Conservation (phyloP, 345 rosid species). For the Aquilaria yunnanensis region DNA sequence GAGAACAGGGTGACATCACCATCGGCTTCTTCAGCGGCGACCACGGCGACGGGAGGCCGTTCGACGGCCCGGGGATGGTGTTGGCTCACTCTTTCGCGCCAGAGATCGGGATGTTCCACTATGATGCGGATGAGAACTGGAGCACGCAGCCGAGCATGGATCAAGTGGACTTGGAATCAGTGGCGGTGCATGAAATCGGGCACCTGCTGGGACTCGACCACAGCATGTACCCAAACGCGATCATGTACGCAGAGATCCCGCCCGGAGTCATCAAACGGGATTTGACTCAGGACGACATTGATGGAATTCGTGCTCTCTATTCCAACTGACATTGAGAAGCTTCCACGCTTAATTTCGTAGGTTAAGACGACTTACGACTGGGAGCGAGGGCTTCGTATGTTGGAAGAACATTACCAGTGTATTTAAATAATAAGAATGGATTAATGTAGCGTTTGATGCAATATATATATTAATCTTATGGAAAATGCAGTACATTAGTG, state of each 20-base stretch:
- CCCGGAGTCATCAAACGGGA: not conserved
- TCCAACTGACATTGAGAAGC: too few relatives aligned
- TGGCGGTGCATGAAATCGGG: slow-evolving; percentile 15
- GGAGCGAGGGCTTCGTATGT: too few relatives aligned
- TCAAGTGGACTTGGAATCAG: not conserved
- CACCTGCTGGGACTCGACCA: not conserved
- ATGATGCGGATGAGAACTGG: slow-evolving; percentile 3
- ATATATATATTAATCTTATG: too few relatives aligned
- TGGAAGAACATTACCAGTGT: too few relatives aligned
- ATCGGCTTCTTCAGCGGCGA: not conserved
- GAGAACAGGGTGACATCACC: slow-evolving; percentile 1
- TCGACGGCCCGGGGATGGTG: not conserved
- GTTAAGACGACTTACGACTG: too few relatives aligned
- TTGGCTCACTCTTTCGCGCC: slow-evolving; percentile 5
- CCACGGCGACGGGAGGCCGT: not conserved
- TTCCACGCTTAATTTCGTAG: too few relatives aligned
- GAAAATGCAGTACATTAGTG: too few relatives aligned
- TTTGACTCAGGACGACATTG: slow-evolving; percentile 7
- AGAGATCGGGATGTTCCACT: not conserved
- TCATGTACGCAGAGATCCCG: not conserved
- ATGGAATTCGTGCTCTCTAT: slow-evolving; percentile 8
- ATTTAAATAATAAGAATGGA: too few relatives aligned
- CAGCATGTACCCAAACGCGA: not conserved
- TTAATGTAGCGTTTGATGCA: too few relatives aligned
- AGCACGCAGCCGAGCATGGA: not conserved